Conservation (phyloP, 345 rosid species). For the Linum usitatissimum region DNA sequence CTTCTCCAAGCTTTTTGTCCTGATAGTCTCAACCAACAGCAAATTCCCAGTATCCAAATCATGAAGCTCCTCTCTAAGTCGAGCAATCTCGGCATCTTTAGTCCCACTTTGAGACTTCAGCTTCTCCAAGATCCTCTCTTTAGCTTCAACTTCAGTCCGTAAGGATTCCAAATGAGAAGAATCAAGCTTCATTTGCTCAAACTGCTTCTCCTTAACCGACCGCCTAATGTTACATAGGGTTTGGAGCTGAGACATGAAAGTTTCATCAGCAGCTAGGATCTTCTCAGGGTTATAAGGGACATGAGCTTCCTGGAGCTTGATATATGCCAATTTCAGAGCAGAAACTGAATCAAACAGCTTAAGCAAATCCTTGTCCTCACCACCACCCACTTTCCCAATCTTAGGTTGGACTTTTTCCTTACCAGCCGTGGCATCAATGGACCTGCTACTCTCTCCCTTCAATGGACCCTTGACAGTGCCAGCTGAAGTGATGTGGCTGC, state of each 20-base stretch:
- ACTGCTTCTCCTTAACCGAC: slow-evolving; percentile 21
- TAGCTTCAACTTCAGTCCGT: slow-evolving; percentile 26
- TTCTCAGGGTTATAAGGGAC: slow-evolving; percentile 44
- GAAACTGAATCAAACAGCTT: slow-evolving; percentile 42
- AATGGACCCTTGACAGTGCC: slow-evolving; percentile 1
- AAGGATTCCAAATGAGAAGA: slow-evolving; percentile 21
- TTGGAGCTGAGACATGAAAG: slow-evolving; percentile 39
- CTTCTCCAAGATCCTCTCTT: slow-evolving; percentile 29
- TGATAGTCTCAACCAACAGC: slow-evolving; percentile 26
- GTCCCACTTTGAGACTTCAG: slow-evolving; percentile 28
- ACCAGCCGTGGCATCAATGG: slow-evolving; percentile 7
- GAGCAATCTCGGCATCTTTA: slow-evolving; percentile 29
- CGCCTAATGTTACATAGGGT: slow-evolving; percentile 30
- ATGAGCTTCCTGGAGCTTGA: slow-evolving; percentile 52
- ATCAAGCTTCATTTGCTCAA: slow-evolving; percentile 14
- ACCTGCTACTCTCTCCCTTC: slow-evolving; percentile 19
- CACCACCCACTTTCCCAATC: slow-evolving; percentile 15
- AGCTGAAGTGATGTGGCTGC: slow-evolving; percentile 8
- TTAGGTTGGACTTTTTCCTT: slow-evolving; percentile 26
- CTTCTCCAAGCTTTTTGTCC: slow-evolving; percentile 17
- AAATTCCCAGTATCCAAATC: slow-evolving; percentile 23
- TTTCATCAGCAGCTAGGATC: slow-evolving; percentile 42
- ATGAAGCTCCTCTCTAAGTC: slow-evolving; percentile 23
- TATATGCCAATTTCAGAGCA: slow-evolving; percentile 35
- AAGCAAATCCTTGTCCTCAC: slow-evolving; percentile 21